phyloP scores from a whole-genome alignment of 73 alveolate species.

The Paramecium biaurelia region DNA sequence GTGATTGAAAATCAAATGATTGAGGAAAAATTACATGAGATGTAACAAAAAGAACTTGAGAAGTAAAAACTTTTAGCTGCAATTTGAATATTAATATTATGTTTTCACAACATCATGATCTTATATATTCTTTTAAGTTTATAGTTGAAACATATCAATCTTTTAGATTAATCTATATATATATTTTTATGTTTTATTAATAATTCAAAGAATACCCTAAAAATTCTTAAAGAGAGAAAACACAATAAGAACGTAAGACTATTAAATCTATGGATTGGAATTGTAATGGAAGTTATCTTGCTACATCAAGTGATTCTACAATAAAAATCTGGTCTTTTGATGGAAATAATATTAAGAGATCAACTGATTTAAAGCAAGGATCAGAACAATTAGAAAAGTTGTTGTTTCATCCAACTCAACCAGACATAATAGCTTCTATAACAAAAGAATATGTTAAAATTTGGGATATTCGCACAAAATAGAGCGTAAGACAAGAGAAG shows the following conservation, averaged over 20 bases:
- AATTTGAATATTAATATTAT: not conserved
- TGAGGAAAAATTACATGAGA: slow-evolving; percentile 16
- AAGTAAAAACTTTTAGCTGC: slow-evolving; percentile 21
- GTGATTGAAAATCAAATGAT: slow-evolving; percentile 49
- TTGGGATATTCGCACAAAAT: slow-evolving; percentile 35
- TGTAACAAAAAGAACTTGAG: slow-evolving; percentile 34
- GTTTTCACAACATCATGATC: not conserved
- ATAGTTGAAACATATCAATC: not conserved
- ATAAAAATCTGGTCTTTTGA: slow-evolving; percentile 41
- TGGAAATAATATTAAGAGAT: slow-evolving; percentile 44
- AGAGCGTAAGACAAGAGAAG: slow-evolving; percentile 27
- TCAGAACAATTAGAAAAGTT: slow-evolving; percentile 29
- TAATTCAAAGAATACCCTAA: slow-evolving; percentile 47
- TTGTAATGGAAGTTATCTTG: slow-evolving; percentile 32
- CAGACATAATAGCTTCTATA: slow-evolving; percentile 35
- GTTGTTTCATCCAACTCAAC: slow-evolving; percentile 21
- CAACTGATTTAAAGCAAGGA: slow-evolving; percentile 31
- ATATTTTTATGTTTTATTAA: not conserved
- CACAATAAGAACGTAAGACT: slow-evolving; percentile 28
- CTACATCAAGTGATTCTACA: slow-evolving; percentile 3
- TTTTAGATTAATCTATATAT: not conserved
- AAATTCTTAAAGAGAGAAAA: slow-evolving; percentile 14
- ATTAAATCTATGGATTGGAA: slow-evolving; percentile 51
- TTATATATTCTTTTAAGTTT: not conserved
- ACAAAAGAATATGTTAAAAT: slow-evolving; percentile 25